These are phyloP conservation scores for Ustilago curta DNA, from an alignment of 1,284 basidiomycete species.

Conservation along the genomic window DNA sequence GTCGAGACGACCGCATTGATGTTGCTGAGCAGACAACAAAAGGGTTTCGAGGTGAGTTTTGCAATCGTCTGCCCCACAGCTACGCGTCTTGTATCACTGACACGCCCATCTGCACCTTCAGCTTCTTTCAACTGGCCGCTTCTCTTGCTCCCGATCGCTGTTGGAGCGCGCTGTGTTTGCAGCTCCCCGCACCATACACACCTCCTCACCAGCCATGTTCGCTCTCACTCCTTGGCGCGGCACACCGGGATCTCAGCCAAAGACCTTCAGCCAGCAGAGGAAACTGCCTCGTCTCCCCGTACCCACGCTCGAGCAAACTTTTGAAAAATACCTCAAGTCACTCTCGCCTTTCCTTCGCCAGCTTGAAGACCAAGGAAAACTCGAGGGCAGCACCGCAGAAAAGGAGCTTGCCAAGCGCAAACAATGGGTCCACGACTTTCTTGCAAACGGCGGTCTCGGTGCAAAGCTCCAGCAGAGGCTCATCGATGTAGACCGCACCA, in stretches of 20 bases:
- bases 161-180: slow-evolving; percentile 18
- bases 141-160: slow-evolving; percentile 17
- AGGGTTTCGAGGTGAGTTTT: slow-evolving; percentile 40
- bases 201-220: slow-evolving; percentile 64
- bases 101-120: slow-evolving; percentile 4
- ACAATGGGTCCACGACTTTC: slow-evolving; percentile 80
- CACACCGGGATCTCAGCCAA: slow-evolving; percentile 60
- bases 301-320: slow-evolving; percentile 80
- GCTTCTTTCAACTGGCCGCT: slow-evolving; percentile 39
- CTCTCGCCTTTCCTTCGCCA: slow-evolving; percentile 81
- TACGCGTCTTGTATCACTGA: background rate
- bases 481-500: slow-evolving; percentile 83
- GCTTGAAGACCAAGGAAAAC: slow-evolving; percentile 73
- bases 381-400: slow-evolving; percentile 72
- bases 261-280: slow-evolving; percentile 70
- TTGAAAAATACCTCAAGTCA: slow-evolving; percentile 83
- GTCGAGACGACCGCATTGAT: slow-evolving; percentile 41
- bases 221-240: slow-evolving; percentile 68
- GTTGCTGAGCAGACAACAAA: slow-evolving; percentile 48
- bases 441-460: slow-evolving; percentile 76
- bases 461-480: slow-evolving; percentile 82
- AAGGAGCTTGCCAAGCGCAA: slow-evolving; percentile 76
- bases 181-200: slow-evolving; percentile 32
- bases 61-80: no score
- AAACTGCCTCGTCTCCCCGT: slow-evolving; percentile 81